phyloP scores from a whole-genome alignment of 805 yeast species.

The Clavispora vitiphila region DNA sequence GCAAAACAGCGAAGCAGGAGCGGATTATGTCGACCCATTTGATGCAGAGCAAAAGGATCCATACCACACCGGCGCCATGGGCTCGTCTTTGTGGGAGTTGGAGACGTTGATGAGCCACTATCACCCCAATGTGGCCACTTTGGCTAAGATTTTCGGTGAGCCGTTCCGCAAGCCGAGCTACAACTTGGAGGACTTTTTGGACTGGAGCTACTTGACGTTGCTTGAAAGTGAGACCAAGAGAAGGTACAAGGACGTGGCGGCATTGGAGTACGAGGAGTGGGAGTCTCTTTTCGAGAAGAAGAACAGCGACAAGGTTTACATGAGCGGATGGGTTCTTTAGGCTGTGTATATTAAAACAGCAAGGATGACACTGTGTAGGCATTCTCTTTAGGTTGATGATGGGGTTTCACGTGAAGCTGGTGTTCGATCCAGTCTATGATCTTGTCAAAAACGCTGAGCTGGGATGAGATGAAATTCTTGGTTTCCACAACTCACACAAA shows the following conservation, averaged over 20 bases:
- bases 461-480: too few species aligned
- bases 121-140: conserved; percentile 91
- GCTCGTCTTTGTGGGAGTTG: conserved; percentile 89
- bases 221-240: conserved; percentile 60
- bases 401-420: too few species aligned
- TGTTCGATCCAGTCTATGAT: too few species aligned
- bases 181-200: conserved; percentile 90
- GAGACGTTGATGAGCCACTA: conserved; percentile 76
- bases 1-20: conserved; percentile 44
- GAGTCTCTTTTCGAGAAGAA: conserved; percentile 27
- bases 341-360: too few species aligned
- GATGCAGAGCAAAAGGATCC: conserved; percentile 66
- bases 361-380: too few species aligned
- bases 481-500: too few species aligned
- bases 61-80: conserved; percentile 68
- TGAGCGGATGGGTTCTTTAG: conserved; percentile 14
- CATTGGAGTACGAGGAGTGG: conserved; percentile 67
- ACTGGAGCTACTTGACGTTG: conserved; percentile 74
- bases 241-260: conserved; percentile 65
- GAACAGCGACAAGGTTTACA: conserved; percentile 11
- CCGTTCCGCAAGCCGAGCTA: conserved; percentile 86
- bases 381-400: too few species aligned
- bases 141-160: conserved; percentile 83
- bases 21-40: conserved; percentile 57
- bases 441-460: too few species aligned